phyloP scores from a whole-genome alignment of 148 eudicot species.

The Cornus kousa region DNA sequence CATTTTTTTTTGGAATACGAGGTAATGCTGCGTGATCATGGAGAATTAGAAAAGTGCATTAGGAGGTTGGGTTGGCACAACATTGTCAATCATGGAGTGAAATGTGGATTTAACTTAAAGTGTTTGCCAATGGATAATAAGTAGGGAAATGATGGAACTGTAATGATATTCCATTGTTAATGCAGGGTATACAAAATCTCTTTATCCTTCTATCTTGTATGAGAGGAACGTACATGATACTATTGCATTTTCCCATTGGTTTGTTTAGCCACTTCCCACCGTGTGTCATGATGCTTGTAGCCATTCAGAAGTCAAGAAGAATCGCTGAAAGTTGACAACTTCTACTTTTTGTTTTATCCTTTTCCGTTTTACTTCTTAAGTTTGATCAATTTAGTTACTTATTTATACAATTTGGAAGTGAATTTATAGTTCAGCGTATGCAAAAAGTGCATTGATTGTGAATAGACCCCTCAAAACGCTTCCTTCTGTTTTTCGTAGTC shows the following conservation, averaged over 20 bases:
- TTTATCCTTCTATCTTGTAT: neutral
- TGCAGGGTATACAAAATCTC: neutral
- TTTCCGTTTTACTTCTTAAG: neutral
- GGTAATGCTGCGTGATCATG: too few relatives aligned
- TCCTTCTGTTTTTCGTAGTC: too few relatives aligned
- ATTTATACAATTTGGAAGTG: too few relatives aligned
- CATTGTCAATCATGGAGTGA: neutral
- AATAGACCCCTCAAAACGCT: too few relatives aligned
- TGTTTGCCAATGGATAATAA: neutral
- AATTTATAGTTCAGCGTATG: too few relatives aligned
- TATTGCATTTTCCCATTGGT: neutral
- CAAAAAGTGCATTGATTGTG: too few relatives aligned
- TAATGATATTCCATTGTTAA: too few relatives aligned
- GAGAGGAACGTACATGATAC: neutral
- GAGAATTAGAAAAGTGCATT: neutral
- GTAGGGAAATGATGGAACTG: neutral
- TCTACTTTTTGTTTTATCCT: neutral
- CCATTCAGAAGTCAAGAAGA: neutral
- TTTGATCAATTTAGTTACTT: too few relatives aligned
- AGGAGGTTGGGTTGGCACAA: neutral
- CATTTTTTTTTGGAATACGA: too few relatives aligned
- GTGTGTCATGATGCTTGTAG: neutral
- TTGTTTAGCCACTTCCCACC: neutral
- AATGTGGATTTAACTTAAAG: neutral
- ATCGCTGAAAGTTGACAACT: neutral